These are phyloP conservation scores for Hypomyces perniciosus DNA, from an alignment of 2,329 filamentous ascomycete species.

Conservation along the genomic window DNA sequence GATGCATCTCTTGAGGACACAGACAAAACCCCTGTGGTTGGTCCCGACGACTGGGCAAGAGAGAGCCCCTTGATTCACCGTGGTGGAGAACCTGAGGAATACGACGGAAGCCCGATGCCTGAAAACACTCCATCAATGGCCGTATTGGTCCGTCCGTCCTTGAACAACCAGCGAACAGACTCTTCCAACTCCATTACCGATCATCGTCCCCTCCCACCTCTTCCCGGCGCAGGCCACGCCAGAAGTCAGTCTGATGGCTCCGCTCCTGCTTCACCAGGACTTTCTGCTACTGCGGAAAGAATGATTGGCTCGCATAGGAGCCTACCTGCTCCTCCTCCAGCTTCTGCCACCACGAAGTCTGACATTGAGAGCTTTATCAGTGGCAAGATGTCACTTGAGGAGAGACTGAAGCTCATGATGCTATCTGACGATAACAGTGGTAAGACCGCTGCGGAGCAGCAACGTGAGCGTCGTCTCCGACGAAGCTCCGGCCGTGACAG, in stretches of 20 bases:
- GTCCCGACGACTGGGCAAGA: slow-evolving; percentile 92
- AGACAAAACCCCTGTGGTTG: slow-evolving; percentile 95
- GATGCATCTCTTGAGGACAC: slow-evolving; percentile 93
- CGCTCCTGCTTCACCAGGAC: slow-evolving; percentile 52
- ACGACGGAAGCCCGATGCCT: slow-evolving; percentile 64
- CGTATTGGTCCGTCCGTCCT: slow-evolving; percentile 44
- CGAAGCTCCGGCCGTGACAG: slow-evolving; percentile 51
- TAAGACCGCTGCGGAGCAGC: slow-evolving; percentile 57
- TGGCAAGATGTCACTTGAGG: slow-evolving; percentile 75
- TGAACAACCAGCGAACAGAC: slow-evolving; percentile 54
- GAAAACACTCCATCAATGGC: slow-evolving; percentile 39
- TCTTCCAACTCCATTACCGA: slow-evolving; percentile 75
- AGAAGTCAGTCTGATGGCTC: slow-evolving; percentile 39
- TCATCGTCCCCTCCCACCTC: slow-evolving; percentile 76
- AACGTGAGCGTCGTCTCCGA: slow-evolving; percentile 63
- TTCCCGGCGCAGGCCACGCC: slow-evolving; percentile 57
- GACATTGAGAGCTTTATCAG: slow-evolving; percentile 73
- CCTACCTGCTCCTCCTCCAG: slow-evolving; percentile 67
- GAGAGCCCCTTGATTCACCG: slow-evolving; percentile 44
- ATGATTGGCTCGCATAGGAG: slow-evolving; percentile 60
- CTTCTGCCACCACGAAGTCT: slow-evolving; percentile 61
- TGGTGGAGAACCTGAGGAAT: slow-evolving; percentile 31
- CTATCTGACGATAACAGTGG: slow-evolving; percentile 58
- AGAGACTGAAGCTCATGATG: slow-evolving; percentile 84
- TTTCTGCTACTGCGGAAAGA: slow-evolving; percentile 67